A percentile compares a stretch with the other conserved stretches of the same genome.
These are phyloP conservation scores for Gossypium australe DNA, from an alignment of 345 rosid genomes.

Conservation along the genomic window DNA sequence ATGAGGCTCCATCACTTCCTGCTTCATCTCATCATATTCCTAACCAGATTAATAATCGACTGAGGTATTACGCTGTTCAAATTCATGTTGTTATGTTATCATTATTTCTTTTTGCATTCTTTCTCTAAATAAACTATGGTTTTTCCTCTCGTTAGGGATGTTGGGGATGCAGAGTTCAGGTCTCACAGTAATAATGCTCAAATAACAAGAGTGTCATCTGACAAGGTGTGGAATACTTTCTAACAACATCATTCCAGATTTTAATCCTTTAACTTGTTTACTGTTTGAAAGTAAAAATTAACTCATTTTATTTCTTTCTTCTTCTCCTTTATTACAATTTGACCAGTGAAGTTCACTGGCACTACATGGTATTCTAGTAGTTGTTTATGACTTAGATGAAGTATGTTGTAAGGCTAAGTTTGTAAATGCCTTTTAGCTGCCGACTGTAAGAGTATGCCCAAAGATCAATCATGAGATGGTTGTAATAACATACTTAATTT, in stretches of 20 bases:
- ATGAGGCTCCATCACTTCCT: slow-evolving; percentile 18
- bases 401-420: background rate
- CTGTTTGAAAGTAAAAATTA: background rate
- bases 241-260: background rate
- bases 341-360: background rate
- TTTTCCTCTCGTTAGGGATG: slow-evolving; percentile 23
- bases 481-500: no score
- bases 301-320: background rate
- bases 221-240: slow-evolving; percentile 42
- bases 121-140: background rate
- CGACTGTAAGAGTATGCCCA: no score
- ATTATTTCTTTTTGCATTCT: background rate
- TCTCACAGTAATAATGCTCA: slow-evolving; percentile 28
- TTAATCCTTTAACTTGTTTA: background rate
- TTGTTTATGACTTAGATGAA: background rate
- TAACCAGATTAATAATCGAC: slow-evolving; percentile 13
- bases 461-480: no score
- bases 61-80: slow-evolving; percentile 9
- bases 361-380: background rate
- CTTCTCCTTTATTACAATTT: background rate
- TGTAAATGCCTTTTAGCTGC: slow-evolving; percentile 7
- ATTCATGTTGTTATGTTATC: background rate
- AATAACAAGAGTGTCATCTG: slow-evolving; percentile 54
- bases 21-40: slow-evolving; percentile 20
- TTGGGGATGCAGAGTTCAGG: slow-evolving; percentile 29